Percentiles rank a stretch among this genome's conserved stretches.
These are phyloP conservation scores for Saccharomycopsis crataegensis DNA, from an alignment of 1,139 yeast species.

Conservation along the genomic window DNA sequence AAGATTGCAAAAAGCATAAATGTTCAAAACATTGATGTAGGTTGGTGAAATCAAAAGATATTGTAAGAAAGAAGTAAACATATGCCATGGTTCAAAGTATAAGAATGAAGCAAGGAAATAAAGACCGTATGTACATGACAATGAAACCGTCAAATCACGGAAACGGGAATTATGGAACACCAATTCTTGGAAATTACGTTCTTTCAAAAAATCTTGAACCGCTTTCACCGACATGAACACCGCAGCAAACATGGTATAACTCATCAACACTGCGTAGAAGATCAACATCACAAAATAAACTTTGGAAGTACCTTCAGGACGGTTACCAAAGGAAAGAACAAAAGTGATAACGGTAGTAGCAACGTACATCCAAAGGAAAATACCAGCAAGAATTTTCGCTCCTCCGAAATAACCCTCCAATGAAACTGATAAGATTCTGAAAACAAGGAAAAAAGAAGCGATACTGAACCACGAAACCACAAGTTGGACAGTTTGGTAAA, in stretches of 20 bases:
- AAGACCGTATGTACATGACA: slow-evolving; percentile 77
- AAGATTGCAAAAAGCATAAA: slow-evolving; percentile 91
- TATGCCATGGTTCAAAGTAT: slow-evolving; percentile 94
- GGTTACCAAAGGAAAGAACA: slow-evolving; percentile 86
- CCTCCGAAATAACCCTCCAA: slow-evolving; percentile 58
- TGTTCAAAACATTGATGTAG: slow-evolving; percentile 80
- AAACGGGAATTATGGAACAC: slow-evolving; percentile 30
- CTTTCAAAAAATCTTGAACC: slow-evolving; percentile 33
- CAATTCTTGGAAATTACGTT: slow-evolving; percentile 10
- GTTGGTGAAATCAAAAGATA: slow-evolving; percentile 83
- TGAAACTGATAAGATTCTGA: slow-evolving; percentile 67
- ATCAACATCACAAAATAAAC: slow-evolving; percentile 78
- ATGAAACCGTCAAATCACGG: slow-evolving; percentile 78
- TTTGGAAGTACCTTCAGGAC: slow-evolving; percentile 84
- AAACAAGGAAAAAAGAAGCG: slow-evolving; percentile 75
- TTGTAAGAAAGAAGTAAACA: slow-evolving; percentile 78
- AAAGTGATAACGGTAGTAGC: slow-evolving; percentile 88
- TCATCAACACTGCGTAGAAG: slow-evolving; percentile 89
- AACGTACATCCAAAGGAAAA: slow-evolving; percentile 82
- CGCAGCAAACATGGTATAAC: slow-evolving; percentile 86
- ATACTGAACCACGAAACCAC: slow-evolving; percentile 75
- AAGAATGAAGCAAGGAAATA: slow-evolving; percentile 72
- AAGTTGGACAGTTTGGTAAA: slow-evolving; percentile 64
- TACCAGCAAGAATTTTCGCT: slow-evolving; percentile 69
- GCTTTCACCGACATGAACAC: slow-evolving; percentile 76